These are phyloP conservation scores for Nemania bipapillata DNA, from an alignment of 2,329 filamentous ascomycete species.

Conservation along the genomic window DNA sequence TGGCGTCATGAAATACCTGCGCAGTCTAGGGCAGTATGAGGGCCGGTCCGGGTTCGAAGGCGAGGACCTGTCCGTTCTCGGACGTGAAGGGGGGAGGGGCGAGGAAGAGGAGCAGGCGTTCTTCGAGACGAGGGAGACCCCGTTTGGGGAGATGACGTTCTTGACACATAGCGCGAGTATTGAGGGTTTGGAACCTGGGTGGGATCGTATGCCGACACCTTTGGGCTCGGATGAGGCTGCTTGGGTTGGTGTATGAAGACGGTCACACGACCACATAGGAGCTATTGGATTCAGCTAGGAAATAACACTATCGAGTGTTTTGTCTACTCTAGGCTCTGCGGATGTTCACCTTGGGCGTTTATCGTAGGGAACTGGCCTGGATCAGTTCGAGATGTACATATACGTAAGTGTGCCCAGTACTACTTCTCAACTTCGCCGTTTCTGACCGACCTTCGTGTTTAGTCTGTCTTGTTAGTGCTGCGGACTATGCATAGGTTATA, in stretches of 20 bases:
- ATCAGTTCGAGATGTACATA: background rate
- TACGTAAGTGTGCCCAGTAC: too few species aligned
- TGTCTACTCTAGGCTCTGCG: background rate
- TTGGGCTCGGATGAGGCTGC: conserved; percentile 59
- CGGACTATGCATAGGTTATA: background rate
- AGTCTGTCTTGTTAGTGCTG: background rate
- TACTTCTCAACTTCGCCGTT: background rate
- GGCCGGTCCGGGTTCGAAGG: conserved; percentile 58
- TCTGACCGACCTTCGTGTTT: background rate
- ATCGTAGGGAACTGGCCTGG: background rate
- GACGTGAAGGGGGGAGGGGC: conserved; percentile 31
- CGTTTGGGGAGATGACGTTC: conserved; percentile 60
- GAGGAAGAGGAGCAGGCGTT: conserved; percentile 46
- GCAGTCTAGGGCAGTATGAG: conserved; percentile 63
- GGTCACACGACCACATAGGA: too few species aligned
- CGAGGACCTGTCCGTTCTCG: conserved; percentile 40
- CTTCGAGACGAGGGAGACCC: conserved; percentile 58
- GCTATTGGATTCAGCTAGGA: background rate
- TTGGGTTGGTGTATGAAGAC: conserved; percentile 49
- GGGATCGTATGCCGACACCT: conserved; percentile 63
- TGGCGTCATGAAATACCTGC: conserved; percentile 66
- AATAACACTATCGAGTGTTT: too few species aligned
- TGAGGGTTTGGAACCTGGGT: conserved; percentile 59
- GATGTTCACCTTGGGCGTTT: too few species aligned
- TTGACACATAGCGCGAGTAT: conserved; percentile 61